Evolutionary conservation across 2,329 filamentous ascomycete genomes (phyloP).

Genomic region (Alternaria sp.): DNA sequence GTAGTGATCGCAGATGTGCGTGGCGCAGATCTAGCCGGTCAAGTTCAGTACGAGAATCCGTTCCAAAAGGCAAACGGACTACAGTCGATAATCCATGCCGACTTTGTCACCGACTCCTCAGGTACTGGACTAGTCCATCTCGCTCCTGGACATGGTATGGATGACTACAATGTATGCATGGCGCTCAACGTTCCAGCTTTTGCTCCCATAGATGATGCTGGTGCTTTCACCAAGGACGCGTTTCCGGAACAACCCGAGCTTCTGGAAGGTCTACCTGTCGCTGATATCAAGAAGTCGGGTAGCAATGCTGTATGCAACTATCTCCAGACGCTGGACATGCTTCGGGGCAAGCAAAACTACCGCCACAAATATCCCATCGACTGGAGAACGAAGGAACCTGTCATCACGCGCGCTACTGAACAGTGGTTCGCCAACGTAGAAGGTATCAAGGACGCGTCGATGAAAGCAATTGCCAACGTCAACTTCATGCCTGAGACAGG

Average conservation of each 20-base stretch:
- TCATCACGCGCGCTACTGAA: conserved; percentile 89
- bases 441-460: conserved; percentile 75
- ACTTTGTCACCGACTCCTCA: conserved; percentile 89
- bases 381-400: conserved; percentile 92
- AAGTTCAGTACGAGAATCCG: conserved; percentile 71
- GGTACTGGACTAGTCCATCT: conserved; percentile 94
- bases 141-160: conserved; percentile 94
- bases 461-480: conserved; percentile 73
- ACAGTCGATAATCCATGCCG: conserved; percentile 79
- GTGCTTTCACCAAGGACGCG: conserved; percentile 79
- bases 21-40: conserved; percentile 69
- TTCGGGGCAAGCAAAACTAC: conserved; percentile 74
- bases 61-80: conserved; percentile 66
- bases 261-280: conserved; percentile 75
- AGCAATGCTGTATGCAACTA: conserved; percentile 71
- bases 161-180: conserved; percentile 87
- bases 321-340: conserved; percentile 57
- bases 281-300: conserved; percentile 64
- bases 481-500: conserved; percentile 80
- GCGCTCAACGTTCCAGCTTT: conserved; percentile 72
- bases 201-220: conserved; percentile 83
- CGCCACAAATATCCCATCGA: conserved; percentile 97
- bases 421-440: conserved; percentile 98
- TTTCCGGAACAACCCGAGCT: conserved; percentile 71
- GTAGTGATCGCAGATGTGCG: conserved; percentile 64